Evolutionary conservation across 495 filamentous ascomycete genomes (phyloP), one percentile per base, ranked within the genome.

Genomic region (Copromyces sp.): DNA sequence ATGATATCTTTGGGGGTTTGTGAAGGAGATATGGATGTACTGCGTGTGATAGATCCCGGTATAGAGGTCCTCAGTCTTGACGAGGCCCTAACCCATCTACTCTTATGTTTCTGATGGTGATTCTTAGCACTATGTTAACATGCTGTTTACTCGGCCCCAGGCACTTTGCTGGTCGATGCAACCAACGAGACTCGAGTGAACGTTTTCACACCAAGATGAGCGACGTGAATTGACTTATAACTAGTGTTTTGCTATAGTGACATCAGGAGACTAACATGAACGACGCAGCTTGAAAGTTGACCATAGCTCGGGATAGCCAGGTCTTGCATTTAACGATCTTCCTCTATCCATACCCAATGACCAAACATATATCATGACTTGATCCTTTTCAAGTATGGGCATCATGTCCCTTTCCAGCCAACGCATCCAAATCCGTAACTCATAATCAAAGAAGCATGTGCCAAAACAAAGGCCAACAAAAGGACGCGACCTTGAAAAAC

Each of bases 1-100:
- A 82, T 32, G 76, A 81, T 65, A 77, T 82, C 65, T 81, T 81
- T 70, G 73, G 74, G 12, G 70, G 69, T 0, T 65, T 78, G 7
- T 73, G 72, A 42, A 73, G 20, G 35, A 37, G 35, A 37, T 37
- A 37, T 29, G 24, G 20, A 29, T 59, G 5, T 53, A 29, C 35
- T 37, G 35, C 3, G 3, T 37, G 35, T 37, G 35, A 3, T 1
- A 37, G 39, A 40, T 40, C 11, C 3, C 11, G 12, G 5, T 37
- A 37, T 37, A 37, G 35, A 40, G 39, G 4, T 40, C 4, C 39
- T 40, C 39, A 9, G 9, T 40, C 39, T 4, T 12, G 39, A 40
- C 11, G 39, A 40, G 9, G 24, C 24, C 24, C 24, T 24, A 24
- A 24, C 24, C 24, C 24, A 24, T 24, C 24, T 16, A 1, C 16